Base-by-base conservation (phyloP, 805 yeast species). In the Yamadazyma sp. region DNA sequence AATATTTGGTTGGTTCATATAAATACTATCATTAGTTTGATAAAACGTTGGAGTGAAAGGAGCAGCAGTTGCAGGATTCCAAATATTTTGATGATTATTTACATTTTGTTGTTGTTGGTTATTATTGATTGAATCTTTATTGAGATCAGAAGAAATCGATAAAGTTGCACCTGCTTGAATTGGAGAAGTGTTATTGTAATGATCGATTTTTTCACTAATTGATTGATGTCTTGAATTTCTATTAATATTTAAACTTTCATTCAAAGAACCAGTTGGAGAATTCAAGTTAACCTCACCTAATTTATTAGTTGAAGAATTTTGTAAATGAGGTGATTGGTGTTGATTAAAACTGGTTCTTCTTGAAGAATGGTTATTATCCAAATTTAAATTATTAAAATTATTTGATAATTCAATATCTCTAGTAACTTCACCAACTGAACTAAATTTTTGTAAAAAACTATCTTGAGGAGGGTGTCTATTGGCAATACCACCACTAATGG, bases 61-160 rank as follows among this genome's bases (percentile, higher is more conserved):
- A 7, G 78, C 58, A 4, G 83, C 80, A 13, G 80, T 61, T 5
- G 82, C 83, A 0, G 84, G 83, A 52, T 78, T 78, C 86, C 86
- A 80, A 45, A 77, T 75, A 47, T 63, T 72, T 25, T 52, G 65
- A 7, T 49, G 45, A 9, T 28, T 22, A 39, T 13, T 26, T 16
- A 1, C 22, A 10, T n/a, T 7, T 10, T 17, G 35, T 10, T 23
- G 12, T 22, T 9, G 12, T 20, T 30, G 9, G 23, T 27, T 16
- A 27, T 18, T 17, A 14, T 18, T 38, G 7, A 29, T 20, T 11
- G 23, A 23, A 26, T 38, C 36, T 23, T 33, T 37, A 5, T 38
- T 39, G 37, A 52, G 40, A 33, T 63, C 69, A 5, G 64, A 49
- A 19, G 47, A 37, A 5, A 54, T 45, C 7, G 67, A 50, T 35